Evolutionary conservation across 2,329 filamentous ascomycete species (phyloP).

Genomic region (Teratosphaeria destructans): DNA sequence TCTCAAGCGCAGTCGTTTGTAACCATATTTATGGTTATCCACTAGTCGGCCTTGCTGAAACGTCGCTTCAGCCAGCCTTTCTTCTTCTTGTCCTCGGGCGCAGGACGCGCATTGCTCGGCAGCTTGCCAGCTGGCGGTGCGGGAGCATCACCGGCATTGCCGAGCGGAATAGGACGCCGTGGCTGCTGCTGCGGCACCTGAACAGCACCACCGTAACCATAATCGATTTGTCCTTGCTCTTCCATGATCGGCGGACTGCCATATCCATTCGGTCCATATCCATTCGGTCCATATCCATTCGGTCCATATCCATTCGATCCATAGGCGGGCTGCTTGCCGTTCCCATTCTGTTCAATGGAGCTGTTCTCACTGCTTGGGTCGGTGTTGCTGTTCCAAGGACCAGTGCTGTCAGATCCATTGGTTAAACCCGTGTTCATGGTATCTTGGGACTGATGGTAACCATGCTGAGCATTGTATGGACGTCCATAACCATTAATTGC

Average conservation of each 20-base stretch:
- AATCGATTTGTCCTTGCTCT: constrained; percentile 2
- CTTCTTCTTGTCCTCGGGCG: constrained; percentile 66
- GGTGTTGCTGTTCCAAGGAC: constrained; percentile 69
- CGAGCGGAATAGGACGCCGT: constrained; percentile 22
- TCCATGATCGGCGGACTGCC: constrained; percentile 7
- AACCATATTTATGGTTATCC: background rate
- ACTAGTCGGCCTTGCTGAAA: constrained; percentile 55
- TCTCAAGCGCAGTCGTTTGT: background rate
- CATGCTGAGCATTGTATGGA: constrained; percentile 34
- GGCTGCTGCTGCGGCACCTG: constrained; percentile 7
- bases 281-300: constrained; percentile 14
- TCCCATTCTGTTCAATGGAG: constrained; percentile 59
- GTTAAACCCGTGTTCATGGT: constrained; percentile 71
- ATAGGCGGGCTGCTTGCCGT: constrained; percentile 15
- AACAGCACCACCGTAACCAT: constrained; percentile 5
- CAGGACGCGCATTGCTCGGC: constrained; percentile 16
- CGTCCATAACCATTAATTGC: constrained; percentile 23
- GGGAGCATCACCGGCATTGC: constrained; percentile 10
- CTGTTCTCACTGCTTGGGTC: constrained; percentile 92
- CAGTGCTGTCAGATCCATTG: constrained; percentile 58
- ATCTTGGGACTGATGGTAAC: constrained; percentile 72
- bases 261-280: constrained; percentile 24
- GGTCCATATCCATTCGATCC: constrained; percentile 23
- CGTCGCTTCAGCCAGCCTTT: constrained; percentile 82
- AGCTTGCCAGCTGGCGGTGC: constrained; percentile 9